These are phyloP conservation scores for Acidiella bohemica DNA, from an alignment of 495 filamentous ascomycete species.

Conservation along the genomic window DNA sequence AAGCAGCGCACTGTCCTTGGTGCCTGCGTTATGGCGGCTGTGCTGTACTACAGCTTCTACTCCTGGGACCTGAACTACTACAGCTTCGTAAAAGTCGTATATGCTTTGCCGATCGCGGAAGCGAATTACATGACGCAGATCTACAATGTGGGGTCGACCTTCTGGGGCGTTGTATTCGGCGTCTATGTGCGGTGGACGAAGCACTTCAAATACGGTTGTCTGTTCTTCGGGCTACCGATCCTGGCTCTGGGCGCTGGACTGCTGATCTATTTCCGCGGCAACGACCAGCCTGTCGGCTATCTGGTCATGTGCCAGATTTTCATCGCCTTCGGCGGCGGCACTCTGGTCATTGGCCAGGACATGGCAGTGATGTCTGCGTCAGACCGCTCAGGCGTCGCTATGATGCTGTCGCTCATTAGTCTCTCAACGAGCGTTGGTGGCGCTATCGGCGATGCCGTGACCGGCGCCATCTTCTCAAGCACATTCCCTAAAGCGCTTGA, in stretches of 20 bases:
- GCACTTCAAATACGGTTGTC: conserved; percentile 42
- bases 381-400: conserved; percentile 50
- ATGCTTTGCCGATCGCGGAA: conserved; percentile 40
- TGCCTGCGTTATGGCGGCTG: conserved; percentile 7
- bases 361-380: conserved; percentile 53
- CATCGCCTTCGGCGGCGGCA: conserved; percentile 54
- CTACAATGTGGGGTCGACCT: conserved; percentile 57
- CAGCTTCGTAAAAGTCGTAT: conserved; percentile 61
- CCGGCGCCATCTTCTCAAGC: conserved; percentile 51
- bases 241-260: conserved; percentile 50
- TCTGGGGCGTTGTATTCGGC: conserved; percentile 30
- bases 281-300: conserved; percentile 44
- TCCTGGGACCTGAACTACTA: conserved; percentile 29
- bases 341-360: conserved; percentile 48
- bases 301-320: conserved; percentile 69
- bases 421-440: conserved; percentile 49
- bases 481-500: conserved; percentile 41
- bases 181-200: conserved; percentile 36
- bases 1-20: conserved; percentile 18
- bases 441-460: conserved; percentile 46
- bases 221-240: conserved; percentile 51
- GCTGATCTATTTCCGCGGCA: conserved; percentile 54
- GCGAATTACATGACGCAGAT: conserved; percentile 53
- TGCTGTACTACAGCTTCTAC: conserved; percentile 19
- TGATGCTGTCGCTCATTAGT: conserved; percentile 45